These are phyloP conservation scores for Blumeria graminis DNA, from an alignment of 2,329 filamentous ascomycete species.

Conservation along the genomic window DNA sequence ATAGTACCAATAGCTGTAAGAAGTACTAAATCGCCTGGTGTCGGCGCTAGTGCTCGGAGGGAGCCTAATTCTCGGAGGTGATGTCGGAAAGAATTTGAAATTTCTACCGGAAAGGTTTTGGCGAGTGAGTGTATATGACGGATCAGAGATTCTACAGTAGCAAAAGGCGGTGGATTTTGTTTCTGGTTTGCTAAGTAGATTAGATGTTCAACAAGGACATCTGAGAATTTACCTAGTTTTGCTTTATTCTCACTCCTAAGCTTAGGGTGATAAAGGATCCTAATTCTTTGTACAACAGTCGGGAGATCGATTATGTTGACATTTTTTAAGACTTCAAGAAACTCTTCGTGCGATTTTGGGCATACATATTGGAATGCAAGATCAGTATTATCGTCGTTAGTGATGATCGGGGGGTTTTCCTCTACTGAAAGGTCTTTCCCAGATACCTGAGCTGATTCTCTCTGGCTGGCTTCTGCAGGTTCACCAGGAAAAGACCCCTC, in stretches of 20 bases:
- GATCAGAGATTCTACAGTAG: conserved; percentile 52
- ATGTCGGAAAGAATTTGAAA: conserved; percentile 53
- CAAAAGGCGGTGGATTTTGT: conserved; percentile 28
- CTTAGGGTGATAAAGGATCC: conserved; percentile 78
- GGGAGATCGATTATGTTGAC: conserved; percentile 43
- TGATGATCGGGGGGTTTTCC: conserved; percentile 21
- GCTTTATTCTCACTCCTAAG: conserved; percentile 66
- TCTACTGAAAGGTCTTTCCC: conserved; percentile 21
- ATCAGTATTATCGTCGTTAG: conserved; percentile 22
- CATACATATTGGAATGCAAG: conserved; percentile 73
- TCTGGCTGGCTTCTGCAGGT: conserved; percentile 22
- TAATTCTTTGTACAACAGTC: conserved; percentile 65
- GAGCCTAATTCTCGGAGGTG: conserved; percentile 35
- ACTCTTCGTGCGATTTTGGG: conserved; percentile 51
- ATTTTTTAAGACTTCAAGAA: conserved; percentile 38
- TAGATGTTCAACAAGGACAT: conserved; percentile 38
- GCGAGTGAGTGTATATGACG: conserved; percentile 85
- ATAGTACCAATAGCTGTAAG: conserved; percentile 63
- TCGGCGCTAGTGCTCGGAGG: conserved; percentile 26
- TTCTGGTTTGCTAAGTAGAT: conserved; percentile 22
- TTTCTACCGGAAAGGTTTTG: conserved; percentile 58
- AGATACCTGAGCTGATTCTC: conserved; percentile 17
- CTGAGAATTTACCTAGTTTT: conserved; percentile 46
- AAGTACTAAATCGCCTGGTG: conserved; percentile 52
- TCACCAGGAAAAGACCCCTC: conserved; percentile 29